phyloP scores from a whole-genome alignment of 768 basidiomycete species.

The Jaapia argillacea region DNA sequence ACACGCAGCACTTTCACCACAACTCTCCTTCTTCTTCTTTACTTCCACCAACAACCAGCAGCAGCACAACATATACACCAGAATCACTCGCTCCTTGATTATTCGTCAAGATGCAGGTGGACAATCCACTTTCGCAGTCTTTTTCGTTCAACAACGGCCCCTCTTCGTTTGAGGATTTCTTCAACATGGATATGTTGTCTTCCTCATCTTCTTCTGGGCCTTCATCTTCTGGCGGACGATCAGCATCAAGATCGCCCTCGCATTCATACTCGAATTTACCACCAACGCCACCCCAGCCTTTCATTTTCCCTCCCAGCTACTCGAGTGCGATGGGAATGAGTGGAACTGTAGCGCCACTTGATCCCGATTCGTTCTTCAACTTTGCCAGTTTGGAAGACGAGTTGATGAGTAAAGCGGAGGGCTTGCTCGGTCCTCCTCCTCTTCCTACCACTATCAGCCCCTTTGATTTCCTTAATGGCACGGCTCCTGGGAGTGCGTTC shows the following conservation, averaged over 20 bases:
- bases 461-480: slow-evolving; percentile 36
- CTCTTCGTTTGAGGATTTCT: slow-evolving; percentile 7
- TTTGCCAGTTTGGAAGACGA: slow-evolving; percentile 35
- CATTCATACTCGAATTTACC: slow-evolving; percentile 18
- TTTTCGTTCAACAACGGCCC: neutral
- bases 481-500: no score
- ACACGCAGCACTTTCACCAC: no score
- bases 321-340: no score
- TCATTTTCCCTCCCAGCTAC: slow-evolving; percentile 14
- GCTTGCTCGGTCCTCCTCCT: slow-evolving; percentile 12
- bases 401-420: slow-evolving; percentile 10
- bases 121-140: neutral
- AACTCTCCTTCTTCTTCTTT: no score
- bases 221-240: slow-evolving; percentile 26
- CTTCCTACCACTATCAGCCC: slow-evolving; percentile 15
- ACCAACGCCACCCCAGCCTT: slow-evolving; percentile 35
- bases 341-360: slow-evolving; percentile 6
- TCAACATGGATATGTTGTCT: slow-evolving; percentile 8
- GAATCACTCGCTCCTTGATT: no score
- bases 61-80: no score
- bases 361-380: slow-evolving; percentile 27
- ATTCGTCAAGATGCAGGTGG: neutral
- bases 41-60: no score
- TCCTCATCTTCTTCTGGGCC: slow-evolving; percentile 11
- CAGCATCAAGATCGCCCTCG: slow-evolving; percentile 32